Evolutionary conservation across 2,329 filamentous ascomycete species (phyloP), one percentile per base, ranked within the genome.

Genomic region (Penicillium glabrum): DNA sequence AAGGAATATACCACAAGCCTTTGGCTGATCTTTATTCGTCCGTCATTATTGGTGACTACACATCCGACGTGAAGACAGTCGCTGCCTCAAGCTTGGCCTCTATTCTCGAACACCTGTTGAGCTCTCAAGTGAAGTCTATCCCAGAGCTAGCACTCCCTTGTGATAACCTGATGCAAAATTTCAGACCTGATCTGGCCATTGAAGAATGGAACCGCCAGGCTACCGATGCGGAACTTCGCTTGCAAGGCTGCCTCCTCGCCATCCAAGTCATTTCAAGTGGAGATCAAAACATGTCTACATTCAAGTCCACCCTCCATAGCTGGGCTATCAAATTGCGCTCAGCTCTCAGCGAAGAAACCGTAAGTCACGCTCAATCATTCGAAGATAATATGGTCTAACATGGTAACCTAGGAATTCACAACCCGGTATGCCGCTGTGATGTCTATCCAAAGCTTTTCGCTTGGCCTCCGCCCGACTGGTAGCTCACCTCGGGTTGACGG

Each of bases 321-420:
- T 76, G 74, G 69, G 61, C 66, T 19, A 64, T 71, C 13, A 72
- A 69, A 51, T 61, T 78, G 26, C 69, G 69, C 14, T 76, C 69
- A 46, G 75, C 76, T 0, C 65, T 77, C 45, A 62, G 64, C n/a
- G 75, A 78, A 56, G 75, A 77, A 62, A 78, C 74, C 0, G 75
- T 77, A 63, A 62, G 73, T 46, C 5, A 39, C 16, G 23, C 8
- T 3, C n/a, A 16, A 1, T 6, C 19, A 1, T 41, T n/a, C 9
- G 21, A 9, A 5, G 27, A 14, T 4, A 11, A 26, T 5, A 23
- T 44, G 13, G 19, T 29, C 56, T 62, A 53, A 62, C 31, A 1
- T 6, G 2, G 19, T 41, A 13, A 31, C 5, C 2, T 33, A 76
- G 74, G 74, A 75, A 63, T 77, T 73, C 41, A 73, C 72, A 8